Percentiles rank a stretch among this genome's conserved stretches.
Evolutionary conservation across 2,329 filamentous ascomycete genomes (phyloP).

Genomic region (Hansfordia pulvinata): DNA sequence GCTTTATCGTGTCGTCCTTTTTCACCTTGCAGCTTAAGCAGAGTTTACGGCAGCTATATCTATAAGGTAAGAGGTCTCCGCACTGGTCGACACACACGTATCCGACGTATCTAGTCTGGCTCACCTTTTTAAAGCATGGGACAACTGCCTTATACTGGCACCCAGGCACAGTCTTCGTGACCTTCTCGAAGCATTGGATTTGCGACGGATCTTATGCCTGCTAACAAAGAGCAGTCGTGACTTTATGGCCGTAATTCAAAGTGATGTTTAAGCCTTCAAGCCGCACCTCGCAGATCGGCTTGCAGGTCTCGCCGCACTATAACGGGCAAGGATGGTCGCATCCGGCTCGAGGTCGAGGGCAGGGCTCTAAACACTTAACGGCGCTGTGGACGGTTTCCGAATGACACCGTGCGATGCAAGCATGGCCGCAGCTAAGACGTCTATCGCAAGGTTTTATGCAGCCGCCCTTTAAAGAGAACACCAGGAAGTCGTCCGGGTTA

Average conservation of each 20-base stretch:
- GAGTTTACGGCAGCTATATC: slow-evolving; percentile 36
- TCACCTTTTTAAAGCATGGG: slow-evolving; percentile 36
- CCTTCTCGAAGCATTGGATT: slow-evolving; percentile 32
- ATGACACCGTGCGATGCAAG: slow-evolving; percentile 31
- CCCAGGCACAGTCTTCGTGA: slow-evolving; percentile 32
- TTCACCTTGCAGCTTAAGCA: slow-evolving; percentile 35
- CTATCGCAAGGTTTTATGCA: slow-evolving; percentile 36
- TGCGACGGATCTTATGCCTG: slow-evolving; percentile 25
- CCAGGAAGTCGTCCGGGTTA: slow-evolving; percentile 41
- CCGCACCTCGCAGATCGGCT: slow-evolving; percentile 18
- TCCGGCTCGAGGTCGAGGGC: slow-evolving; percentile 23
- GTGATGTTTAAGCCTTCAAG: slow-evolving; percentile 15
- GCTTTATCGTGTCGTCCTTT: slow-evolving; percentile 13
- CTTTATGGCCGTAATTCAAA: slow-evolving; percentile 28
- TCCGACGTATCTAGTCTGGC: neutral
- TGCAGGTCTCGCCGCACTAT: slow-evolving; percentile 28
- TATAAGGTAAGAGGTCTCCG: slow-evolving; percentile 31
- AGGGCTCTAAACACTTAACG: slow-evolving; percentile 29
- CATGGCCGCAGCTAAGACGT: slow-evolving; percentile 33
- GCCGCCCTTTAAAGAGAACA: slow-evolving; percentile 47
- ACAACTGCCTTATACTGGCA: slow-evolving; percentile 41
- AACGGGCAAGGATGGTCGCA: slow-evolving; percentile 30
- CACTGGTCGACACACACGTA: slow-evolving; percentile 39
- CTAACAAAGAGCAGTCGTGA: slow-evolving; percentile 20
- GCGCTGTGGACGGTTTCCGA: slow-evolving; percentile 30